phyloP scores from a whole-genome alignment of 2,329 filamentous ascomycete genomes.

The Aspergillus persii region DNA sequence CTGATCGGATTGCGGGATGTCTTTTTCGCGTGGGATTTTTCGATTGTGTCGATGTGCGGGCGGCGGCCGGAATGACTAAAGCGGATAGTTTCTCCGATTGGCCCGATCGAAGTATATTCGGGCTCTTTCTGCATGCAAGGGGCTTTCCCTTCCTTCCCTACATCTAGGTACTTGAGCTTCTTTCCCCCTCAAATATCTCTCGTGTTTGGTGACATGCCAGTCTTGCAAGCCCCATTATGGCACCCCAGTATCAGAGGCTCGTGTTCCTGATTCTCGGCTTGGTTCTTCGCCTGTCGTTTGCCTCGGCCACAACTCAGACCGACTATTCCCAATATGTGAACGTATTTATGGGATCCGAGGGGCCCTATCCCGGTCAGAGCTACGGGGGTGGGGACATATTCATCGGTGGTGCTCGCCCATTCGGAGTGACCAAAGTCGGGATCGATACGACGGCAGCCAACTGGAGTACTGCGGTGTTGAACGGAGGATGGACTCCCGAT shows the following conservation, averaged over 20 bases:
- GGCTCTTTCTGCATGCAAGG: neutral
- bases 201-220: neutral
- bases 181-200: neutral
- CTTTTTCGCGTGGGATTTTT: constrained; percentile 27
- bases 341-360: constrained; percentile 49
- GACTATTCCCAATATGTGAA: constrained; percentile 44
- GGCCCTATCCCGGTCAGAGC: constrained; percentile 40
- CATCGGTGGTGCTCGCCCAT: constrained; percentile 44
- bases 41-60: constrained; percentile 24
- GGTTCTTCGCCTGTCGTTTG: neutral
- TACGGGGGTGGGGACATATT: constrained; percentile 46
- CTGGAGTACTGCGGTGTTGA: constrained; percentile 36
- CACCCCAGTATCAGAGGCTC: neutral
- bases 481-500: constrained; percentile 48
- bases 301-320: constrained; percentile 2
- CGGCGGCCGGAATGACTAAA: constrained; percentile 10
- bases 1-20: constrained; percentile 7
- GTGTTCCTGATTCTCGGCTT: neutral
- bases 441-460: constrained; percentile 39
- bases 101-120: constrained; percentile 2
- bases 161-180: neutral
- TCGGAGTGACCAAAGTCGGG: constrained; percentile 45
- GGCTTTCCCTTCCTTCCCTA: too few relatives aligned
- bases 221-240: neutral
- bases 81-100: constrained; percentile 18